Evolutionary conservation across 2,329 filamentous ascomycete species (phyloP).

Genomic region (Apiospora arundinis): DNA sequence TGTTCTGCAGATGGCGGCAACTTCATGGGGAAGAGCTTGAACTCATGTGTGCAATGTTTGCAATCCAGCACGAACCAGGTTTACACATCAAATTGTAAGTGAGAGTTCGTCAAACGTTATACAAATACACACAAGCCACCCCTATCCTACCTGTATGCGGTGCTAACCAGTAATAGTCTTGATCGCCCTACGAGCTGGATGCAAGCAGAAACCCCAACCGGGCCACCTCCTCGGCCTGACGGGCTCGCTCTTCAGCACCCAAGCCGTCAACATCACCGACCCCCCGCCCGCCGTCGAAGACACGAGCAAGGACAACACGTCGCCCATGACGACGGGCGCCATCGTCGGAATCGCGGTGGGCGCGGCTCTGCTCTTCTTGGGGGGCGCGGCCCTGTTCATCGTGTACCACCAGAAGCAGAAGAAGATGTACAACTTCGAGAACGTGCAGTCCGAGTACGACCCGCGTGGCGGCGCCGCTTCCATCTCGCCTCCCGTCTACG

Average conservation of each 20-base stretch:
- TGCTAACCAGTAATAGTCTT: constrained; percentile 46
- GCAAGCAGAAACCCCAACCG: constrained; percentile 49
- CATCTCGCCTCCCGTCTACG: too few species aligned
- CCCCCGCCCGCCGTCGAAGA: constrained; percentile 35
- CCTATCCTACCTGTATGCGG: too few species aligned
- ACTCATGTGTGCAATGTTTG: constrained; percentile 50
- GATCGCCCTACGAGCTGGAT: constrained; percentile 54
- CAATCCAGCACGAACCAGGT: constrained; percentile 45
- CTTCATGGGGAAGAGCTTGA: constrained; percentile 40
- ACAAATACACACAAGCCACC: too few species aligned
- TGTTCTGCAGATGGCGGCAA: constrained; percentile 46
- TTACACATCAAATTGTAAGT: constrained; percentile 58
- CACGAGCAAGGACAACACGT: constrained; percentile 27
- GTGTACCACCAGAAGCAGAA: constrained; percentile 56
- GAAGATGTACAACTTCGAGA: neutral
- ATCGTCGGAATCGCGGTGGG: constrained; percentile 61
- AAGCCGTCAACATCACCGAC: constrained; percentile 48
- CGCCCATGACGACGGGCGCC: constrained; percentile 51
- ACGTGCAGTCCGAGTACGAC: constrained; percentile 24
- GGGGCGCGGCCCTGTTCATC: constrained; percentile 50
- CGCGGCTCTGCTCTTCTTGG: constrained; percentile 49
- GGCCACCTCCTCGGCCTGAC: constrained; percentile 49
- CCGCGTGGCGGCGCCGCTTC: constrained; percentile 31
- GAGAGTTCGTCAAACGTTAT: too few species aligned
- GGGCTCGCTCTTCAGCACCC: constrained; percentile 48